Evolutionary conservation across 2,329 filamentous ascomycete genomes (phyloP).

Genomic region (Colletotrichum coccodes): DNA sequence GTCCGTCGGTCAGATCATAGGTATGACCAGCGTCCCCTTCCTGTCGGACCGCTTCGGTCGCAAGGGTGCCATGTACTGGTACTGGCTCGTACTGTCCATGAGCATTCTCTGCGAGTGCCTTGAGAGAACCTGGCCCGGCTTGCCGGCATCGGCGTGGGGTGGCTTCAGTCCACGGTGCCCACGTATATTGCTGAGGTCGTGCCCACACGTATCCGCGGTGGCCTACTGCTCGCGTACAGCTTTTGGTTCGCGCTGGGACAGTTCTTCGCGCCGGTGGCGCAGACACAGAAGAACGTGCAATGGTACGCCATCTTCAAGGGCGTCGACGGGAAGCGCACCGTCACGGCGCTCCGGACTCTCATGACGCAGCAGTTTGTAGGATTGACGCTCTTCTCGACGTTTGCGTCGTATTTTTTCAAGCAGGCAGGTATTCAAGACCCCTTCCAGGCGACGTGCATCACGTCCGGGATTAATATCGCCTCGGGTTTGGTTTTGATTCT

Average conservation of each 20-base stretch:
- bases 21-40: constrained; percentile 43
- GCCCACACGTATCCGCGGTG: constrained; percentile 51
- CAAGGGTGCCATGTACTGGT: constrained; percentile 43
- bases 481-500: constrained; percentile 32
- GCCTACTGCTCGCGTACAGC: constrained; percentile 50
- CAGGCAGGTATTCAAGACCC: constrained; percentile 42
- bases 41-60: constrained; percentile 42
- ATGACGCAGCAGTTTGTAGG: constrained; percentile 37
- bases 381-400: constrained; percentile 36
- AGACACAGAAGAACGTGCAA: constrained; percentile 34
- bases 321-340: constrained; percentile 40
- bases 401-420: constrained; percentile 45
- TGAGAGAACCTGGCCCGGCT: constrained; percentile 46
- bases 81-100: constrained; percentile 43
- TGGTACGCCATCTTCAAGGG: constrained; percentile 43
- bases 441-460: constrained; percentile 38
- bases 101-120: constrained; percentile 50
- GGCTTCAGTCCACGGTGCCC: constrained; percentile 52
- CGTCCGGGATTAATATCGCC: constrained; percentile 36
- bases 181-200: constrained; percentile 53
- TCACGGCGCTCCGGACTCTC: constrained; percentile 42
- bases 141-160: constrained; percentile 51
- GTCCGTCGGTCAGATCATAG: constrained; percentile 51
- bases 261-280: constrained; percentile 53
- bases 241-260: constrained; percentile 56